Conservation (phyloP, 1,139 yeast species). For the Candida sanyaensis region DNA sequence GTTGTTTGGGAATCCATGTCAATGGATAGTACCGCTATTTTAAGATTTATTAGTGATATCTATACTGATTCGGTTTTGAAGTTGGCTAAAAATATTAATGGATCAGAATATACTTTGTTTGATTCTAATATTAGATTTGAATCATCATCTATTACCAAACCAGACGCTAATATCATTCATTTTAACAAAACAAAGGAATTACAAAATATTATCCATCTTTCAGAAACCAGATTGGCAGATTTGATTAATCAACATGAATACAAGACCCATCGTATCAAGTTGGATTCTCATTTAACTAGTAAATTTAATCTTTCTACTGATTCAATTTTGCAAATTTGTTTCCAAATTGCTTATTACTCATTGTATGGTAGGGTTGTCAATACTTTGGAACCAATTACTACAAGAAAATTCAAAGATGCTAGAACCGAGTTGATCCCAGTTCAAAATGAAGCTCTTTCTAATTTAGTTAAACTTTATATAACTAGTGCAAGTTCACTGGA, state of each 20-base stretch:
- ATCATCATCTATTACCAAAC: slow-evolving; percentile 44
- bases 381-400: slow-evolving; percentile 72
- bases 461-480: slow-evolving; percentile 62
- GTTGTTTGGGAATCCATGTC: slow-evolving; percentile 74
- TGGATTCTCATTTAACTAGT: slow-evolving; percentile 48
- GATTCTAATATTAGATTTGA: slow-evolving; percentile 39
- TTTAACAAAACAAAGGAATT: slow-evolving; percentile 54
- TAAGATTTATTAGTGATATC: slow-evolving; percentile 72
- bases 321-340: slow-evolving; percentile 65
- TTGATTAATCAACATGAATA: slow-evolving; percentile 71
- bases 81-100: slow-evolving; percentile 70
- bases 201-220: slow-evolving; percentile 56
- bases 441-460: slow-evolving; percentile 55
- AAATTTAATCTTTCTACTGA: slow-evolving; percentile 62
- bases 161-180: slow-evolving; percentile 38
- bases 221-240: slow-evolving; percentile 77
- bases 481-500: slow-evolving; percentile 46
- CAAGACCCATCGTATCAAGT: slow-evolving; percentile 39
- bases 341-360: slow-evolving; percentile 73
- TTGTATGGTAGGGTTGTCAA: slow-evolving; percentile 69
- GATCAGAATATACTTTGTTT: slow-evolving; percentile 68
- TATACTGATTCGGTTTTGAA: slow-evolving; percentile 74
- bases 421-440: slow-evolving; percentile 69
- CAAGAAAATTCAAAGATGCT: slow-evolving; percentile 65
- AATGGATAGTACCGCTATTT: slow-evolving; percentile 77